phyloP scores from a whole-genome alignment of 208 protist genomes.

The Porcisia hertigi region DNA sequence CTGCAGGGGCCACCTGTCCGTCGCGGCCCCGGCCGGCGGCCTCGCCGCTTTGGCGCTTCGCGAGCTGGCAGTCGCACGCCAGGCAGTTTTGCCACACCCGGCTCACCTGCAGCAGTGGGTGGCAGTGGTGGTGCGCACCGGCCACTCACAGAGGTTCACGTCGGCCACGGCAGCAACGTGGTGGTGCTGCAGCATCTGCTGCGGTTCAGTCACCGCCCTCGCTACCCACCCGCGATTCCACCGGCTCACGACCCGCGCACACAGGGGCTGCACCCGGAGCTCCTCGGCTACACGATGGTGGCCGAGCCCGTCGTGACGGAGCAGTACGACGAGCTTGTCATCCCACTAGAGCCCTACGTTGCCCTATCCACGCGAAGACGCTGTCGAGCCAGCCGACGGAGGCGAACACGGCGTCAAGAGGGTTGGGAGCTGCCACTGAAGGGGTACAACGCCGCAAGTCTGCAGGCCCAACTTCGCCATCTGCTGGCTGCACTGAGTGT shows the following conservation, averaged over 20 bases:
- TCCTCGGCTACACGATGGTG: constrained; percentile 77
- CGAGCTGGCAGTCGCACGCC: neutral
- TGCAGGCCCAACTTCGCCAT: neutral
- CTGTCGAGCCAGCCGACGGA: neutral
- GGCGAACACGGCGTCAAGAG: neutral
- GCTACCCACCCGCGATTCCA: constrained; percentile 47
- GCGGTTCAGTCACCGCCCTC: constrained; percentile 77
- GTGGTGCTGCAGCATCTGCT: constrained; percentile 74
- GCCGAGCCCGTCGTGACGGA: constrained; percentile 77
- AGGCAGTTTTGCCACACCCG: neutral
- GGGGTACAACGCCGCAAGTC: neutral
- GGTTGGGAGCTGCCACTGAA: neutral
- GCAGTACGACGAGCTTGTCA: constrained; percentile 82
- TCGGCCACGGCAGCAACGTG: constrained; percentile 43
- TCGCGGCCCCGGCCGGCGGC: constrained; percentile 23
- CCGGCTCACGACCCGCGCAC: constrained; percentile 42
- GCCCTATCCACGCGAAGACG: neutral
- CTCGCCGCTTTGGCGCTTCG: constrained; percentile 12
- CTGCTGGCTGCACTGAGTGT: constrained; percentile 10
- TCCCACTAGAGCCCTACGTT: constrained; percentile 34
- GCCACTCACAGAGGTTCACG: constrained; percentile 24
- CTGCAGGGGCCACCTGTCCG: neutral
- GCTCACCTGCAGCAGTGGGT: neutral
- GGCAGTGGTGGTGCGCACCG: neutral
- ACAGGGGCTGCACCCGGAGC: constrained; percentile 37